These are phyloP conservation scores for Euphorbia schlechtendalii DNA, from an alignment of 441 rosid species.

Conservation along the genomic window DNA sequence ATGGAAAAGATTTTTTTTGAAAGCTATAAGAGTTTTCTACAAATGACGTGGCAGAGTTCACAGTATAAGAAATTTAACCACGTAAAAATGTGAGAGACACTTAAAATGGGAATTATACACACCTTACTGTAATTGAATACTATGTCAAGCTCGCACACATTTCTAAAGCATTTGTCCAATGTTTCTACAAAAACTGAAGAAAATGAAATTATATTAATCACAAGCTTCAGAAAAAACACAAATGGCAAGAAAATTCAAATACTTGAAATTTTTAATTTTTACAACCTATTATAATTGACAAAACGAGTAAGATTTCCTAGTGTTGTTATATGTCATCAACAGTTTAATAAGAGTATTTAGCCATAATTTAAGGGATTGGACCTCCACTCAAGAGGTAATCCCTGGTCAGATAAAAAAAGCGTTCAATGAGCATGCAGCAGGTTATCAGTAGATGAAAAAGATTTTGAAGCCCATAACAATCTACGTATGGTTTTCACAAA, in stretches of 20 bases:
- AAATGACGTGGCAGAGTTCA: background rate
- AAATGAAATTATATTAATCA: conserved; percentile 16
- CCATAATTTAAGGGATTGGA: background rate
- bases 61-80: background rate
- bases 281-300: too few species aligned
- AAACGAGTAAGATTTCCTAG: too few species aligned
- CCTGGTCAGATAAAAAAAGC: background rate
- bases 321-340: background rate
- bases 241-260: background rate
- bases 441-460: background rate
- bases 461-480: background rate
- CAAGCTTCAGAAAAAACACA: conserved; percentile 11
- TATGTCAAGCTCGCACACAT: conserved; percentile 90
- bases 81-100: background rate
- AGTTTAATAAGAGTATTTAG: background rate
- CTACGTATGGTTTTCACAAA: background rate
- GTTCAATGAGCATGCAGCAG: background rate
- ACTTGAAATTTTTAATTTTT: too few species aligned
- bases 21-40: background rate
- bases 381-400: background rate
- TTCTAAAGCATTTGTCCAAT: conserved; percentile 94
- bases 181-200: conserved; percentile 90
- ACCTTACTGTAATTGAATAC: conserved; percentile 93
- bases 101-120: conserved; percentile 13
- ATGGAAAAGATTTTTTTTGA: background rate